Percentiles rank a stretch among this genome's conserved stretches.
These are phyloP conservation scores for Neofusicoccum kwambonambiense DNA, from an alignment of 2,329 filamentous ascomycete species.

Conservation along the genomic window DNA sequence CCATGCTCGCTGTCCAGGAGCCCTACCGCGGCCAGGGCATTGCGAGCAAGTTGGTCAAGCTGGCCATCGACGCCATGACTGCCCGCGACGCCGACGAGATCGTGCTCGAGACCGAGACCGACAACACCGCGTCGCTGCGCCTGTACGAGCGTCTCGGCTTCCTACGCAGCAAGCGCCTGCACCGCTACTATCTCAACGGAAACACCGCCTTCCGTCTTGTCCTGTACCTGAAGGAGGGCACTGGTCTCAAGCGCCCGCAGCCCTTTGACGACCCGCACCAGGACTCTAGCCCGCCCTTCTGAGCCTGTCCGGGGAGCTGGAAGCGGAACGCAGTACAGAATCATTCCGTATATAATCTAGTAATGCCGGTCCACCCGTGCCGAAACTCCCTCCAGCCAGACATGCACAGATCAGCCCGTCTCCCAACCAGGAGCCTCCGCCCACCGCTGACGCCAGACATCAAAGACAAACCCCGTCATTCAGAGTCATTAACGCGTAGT, in stretches of 20 bases:
- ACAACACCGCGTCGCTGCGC: constrained; percentile 84
- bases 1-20: constrained; percentile 91
- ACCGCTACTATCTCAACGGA: constrained; percentile 94
- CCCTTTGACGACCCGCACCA: neutral
- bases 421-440: neutral
- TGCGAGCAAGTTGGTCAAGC: constrained; percentile 79
- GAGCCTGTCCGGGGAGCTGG: too few species aligned
- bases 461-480: neutral
- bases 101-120: constrained; percentile 93
- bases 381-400: neutral
- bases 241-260: constrained; percentile 11
- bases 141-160: constrained; percentile 93
- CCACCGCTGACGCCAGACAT: neutral
- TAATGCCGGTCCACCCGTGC: neutral
- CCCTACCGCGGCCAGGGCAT: constrained; percentile 81
- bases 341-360: neutral
- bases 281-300: too few species aligned
- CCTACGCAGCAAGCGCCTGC: constrained; percentile 83
- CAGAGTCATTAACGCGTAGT: neutral
- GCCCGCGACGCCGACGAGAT: constrained; percentile 85
- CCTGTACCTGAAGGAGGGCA: constrained; percentile 58
- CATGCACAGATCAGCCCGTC: neutral
- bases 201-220: constrained; percentile 91
- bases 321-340: too few species aligned
- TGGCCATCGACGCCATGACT: constrained; percentile 89